phyloP scores from a whole-genome alignment of 306 rosid species.

The Vachellia pachyceras region DNA sequence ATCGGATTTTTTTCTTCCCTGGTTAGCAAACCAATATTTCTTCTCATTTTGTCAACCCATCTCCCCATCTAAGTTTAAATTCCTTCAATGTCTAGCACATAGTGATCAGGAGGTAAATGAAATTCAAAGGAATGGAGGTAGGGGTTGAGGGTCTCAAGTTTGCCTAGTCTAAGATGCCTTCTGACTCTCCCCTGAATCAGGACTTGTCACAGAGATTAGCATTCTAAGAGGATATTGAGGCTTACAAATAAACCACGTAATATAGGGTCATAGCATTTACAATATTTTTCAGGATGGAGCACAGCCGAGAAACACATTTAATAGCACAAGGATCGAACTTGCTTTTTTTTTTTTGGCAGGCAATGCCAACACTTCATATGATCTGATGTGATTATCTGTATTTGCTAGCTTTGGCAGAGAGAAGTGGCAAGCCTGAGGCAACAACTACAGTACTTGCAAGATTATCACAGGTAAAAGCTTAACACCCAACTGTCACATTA shows the following conservation, averaged over 20 bases:
- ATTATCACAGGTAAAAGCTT: constrained; percentile 68
- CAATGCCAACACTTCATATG: neutral
- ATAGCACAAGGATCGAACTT: neutral
- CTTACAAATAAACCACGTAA: neutral
- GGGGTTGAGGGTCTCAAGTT: neutral
- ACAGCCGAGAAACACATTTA: neutral
- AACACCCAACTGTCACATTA: constrained; percentile 16
- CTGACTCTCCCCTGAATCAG: too few relatives aligned
- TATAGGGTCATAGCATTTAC: neutral
- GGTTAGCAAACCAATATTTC: neutral
- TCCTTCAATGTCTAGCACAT: neutral
- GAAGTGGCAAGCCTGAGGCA: constrained; percentile 75
- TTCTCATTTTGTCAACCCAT: neutral
- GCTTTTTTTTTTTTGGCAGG: neutral
- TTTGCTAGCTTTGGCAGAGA: constrained; percentile 78
- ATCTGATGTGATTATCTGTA: constrained; percentile 31
- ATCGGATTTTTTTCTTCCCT: too few relatives aligned
- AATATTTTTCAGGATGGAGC: neutral
- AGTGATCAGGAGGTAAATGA: neutral
- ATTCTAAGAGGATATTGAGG: neutral
- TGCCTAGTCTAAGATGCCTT: neutral
- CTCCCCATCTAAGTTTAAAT: too few relatives aligned
- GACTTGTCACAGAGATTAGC: too few relatives aligned
- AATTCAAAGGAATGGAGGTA: neutral
- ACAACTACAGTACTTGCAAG: constrained; percentile 73